Conservation (phyloP, 1,284 basidiomycete genomes). For the Bondarzewia mesenterica region DNA sequence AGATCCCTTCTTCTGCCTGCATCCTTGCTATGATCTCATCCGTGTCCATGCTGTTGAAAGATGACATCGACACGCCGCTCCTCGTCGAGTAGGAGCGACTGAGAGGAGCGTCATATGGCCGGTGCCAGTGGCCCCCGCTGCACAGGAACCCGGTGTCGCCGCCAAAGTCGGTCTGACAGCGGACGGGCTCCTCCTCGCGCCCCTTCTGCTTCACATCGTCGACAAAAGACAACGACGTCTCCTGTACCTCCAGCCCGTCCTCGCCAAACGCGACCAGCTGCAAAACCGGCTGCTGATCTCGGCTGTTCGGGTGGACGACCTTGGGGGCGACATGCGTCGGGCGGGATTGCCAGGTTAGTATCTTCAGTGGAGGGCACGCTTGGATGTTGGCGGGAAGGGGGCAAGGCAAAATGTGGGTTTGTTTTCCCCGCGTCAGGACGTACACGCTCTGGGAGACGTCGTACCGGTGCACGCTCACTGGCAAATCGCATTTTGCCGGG, state of each 20-base stretch:
- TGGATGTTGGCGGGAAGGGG: conserved; percentile 53
- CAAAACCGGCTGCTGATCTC: conserved; percentile 36
- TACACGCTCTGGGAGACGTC: conserved; percentile 35
- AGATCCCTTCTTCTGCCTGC: conserved; percentile 52
- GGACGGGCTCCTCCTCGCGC: conserved; percentile 34
- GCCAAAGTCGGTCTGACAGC: conserved; percentile 53
- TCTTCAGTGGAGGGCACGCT: conserved; percentile 38
- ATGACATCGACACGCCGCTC: conserved; percentile 27
- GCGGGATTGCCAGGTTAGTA: conserved; percentile 47
- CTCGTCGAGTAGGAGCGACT: conserved; percentile 32
- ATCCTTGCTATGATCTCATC: conserved; percentile 38
- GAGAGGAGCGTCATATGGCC: conserved; percentile 31
- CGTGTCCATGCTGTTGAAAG: conserved; percentile 40
- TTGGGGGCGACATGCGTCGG: conserved; percentile 52
- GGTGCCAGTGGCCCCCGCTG: conserved; percentile 66
- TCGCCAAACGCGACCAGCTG: conserved; percentile 63
- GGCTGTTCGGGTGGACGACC: conserved; percentile 30
- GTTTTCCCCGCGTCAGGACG: conserved; percentile 59
- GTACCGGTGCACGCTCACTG: conserved; percentile 22
- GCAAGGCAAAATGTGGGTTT: conserved; percentile 57
- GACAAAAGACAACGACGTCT: conserved; percentile 37
- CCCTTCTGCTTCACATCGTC: conserved; percentile 39
- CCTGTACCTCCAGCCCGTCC: conserved; percentile 64
- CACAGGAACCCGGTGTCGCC: conserved; percentile 59
- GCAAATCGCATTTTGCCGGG: conserved; percentile 44